phyloP scores from a whole-genome alignment of 2,329 filamentous ascomycete species.

The Talaromyces marneffei region DNA sequence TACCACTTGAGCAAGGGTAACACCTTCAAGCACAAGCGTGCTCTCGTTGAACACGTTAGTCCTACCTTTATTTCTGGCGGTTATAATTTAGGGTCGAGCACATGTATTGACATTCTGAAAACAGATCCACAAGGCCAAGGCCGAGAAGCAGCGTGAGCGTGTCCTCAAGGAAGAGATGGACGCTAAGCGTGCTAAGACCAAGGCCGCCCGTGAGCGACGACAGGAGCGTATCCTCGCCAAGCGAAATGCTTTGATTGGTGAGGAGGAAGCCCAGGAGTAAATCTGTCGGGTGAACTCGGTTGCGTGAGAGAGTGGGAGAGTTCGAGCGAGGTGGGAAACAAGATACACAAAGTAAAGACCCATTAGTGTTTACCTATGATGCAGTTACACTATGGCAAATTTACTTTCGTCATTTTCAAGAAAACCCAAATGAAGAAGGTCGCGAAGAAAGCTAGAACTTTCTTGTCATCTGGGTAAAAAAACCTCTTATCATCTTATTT shows the following conservation, averaged over 20 bases:
- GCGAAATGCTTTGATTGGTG: conserved; percentile 77
- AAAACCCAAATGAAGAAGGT: background rate
- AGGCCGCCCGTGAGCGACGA: conserved; percentile 99
- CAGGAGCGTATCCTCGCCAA: conserved; percentile 85
- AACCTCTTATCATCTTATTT: background rate
- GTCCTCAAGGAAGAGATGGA: conserved; percentile 99
- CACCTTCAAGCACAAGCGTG: conserved; percentile 99
- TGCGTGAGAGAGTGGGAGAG: background rate
- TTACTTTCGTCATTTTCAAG: background rate
- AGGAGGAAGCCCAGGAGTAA: conserved; percentile 50
- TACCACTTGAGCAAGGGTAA: conserved; percentile 99
- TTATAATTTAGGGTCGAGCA: background rate
- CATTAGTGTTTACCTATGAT: background rate
- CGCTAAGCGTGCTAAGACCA: conserved; percentile 99
- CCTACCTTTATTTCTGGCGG: conserved; percentile 11
- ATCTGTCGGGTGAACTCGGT: conserved; percentile 15
- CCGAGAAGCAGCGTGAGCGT: conserved; percentile 95
- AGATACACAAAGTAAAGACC: background rate
- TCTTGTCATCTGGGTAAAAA: background rate
- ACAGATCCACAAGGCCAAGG: conserved; percentile 99
- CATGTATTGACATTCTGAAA: conserved; percentile 16
- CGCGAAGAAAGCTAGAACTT: conserved; percentile 1
- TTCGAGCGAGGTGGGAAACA: background rate
- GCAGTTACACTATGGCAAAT: background rate
- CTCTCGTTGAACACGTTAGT: conserved; percentile 98